A percentile compares a stretch with the other conserved stretches of the same genome.
These are phyloP conservation scores for Botrytis fabae DNA, from an alignment of 2,329 filamentous ascomycete genomes.

Conservation along the genomic window DNA sequence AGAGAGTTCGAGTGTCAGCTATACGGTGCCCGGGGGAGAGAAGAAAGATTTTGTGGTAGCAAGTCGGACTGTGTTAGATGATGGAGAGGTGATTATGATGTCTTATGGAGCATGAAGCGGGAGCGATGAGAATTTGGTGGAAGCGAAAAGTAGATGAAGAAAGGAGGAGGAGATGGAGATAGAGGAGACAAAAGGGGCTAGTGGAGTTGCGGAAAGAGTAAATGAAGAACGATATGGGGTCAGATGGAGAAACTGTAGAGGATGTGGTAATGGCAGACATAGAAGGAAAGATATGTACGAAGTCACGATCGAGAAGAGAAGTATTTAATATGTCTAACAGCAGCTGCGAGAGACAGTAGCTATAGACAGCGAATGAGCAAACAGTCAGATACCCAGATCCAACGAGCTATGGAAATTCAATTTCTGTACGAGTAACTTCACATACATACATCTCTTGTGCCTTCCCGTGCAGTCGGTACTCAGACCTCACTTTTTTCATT, in stretches of 20 bases:
- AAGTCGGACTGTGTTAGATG: neutral
- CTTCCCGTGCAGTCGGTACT: neutral
- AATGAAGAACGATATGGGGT: fast-evolving
- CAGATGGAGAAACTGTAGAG: neutral
- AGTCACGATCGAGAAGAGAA: neutral
- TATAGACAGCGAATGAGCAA: neutral
- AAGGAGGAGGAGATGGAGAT: neutral
- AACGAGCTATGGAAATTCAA: neutral
- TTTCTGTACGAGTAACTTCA: neutral
- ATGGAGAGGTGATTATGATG: conserved; percentile 8
- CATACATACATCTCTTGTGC: neutral
- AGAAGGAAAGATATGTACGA: neutral
- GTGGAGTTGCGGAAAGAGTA: neutral
- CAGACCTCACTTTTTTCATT: neutral
- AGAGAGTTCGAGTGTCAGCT: neutral
- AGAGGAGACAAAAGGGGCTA: neutral
- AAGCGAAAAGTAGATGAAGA: neutral
- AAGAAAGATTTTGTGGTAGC: neutral
- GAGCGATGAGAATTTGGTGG: too few relatives aligned
- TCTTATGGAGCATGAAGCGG: neutral
- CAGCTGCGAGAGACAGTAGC: neutral
- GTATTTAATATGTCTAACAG: neutral
- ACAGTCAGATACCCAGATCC: neutral
- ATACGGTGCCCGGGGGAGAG: neutral
- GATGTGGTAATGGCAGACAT: neutral